Evolutionary conservation across 1,139 yeast species (phyloP), one percentile per base, ranked within the genome.

Genomic region (Yamadazyma conglobata): DNA sequence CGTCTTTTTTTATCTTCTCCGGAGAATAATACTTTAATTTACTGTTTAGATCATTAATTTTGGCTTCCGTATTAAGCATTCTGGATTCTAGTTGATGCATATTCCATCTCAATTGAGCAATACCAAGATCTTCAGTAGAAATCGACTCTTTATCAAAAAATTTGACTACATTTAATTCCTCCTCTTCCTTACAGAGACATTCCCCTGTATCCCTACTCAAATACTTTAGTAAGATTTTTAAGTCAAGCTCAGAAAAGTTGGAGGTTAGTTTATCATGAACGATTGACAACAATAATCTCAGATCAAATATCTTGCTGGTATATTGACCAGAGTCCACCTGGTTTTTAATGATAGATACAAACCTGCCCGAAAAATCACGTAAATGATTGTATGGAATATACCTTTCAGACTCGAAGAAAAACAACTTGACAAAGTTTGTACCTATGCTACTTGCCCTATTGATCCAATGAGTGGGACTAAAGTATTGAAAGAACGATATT

Each of bases 71-170:
- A 5, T 43, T 34, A 1, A 24, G 26, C 22, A 47, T 48, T 24
- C 61, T 47, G 7, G 37, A 44, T 1, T 37, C 34, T 2, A 62
- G 42, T 40, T 48, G 19, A 30, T 33, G n/a, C 52, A 47, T 21
- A 45, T 49, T 17, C 50, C 38, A 38, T 50, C 56, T 25, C 54
- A 38, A 13, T 48, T 47, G 19, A 47, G 42, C 49, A 3, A 65
- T 50, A 4, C 52, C 51, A 6, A 57, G 47, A 28, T 67, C 73
- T 20, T 57, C 58, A 3, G 51, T 55, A 2, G 53, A 40, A 2
- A 64, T 40, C 2, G 28, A 33, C 3, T 27, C 13, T 2, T 37
- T 31, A 10, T 27, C 26, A 11, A 31, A 47, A 28, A 61, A 50
- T 38, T 60, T 60, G 10, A 61, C 45, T 20, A 56, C 50, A 1